phyloP scores from a whole-genome alignment of 1,139 yeast species.

The Hyphopichia wangnamkhiaoensis region DNA sequence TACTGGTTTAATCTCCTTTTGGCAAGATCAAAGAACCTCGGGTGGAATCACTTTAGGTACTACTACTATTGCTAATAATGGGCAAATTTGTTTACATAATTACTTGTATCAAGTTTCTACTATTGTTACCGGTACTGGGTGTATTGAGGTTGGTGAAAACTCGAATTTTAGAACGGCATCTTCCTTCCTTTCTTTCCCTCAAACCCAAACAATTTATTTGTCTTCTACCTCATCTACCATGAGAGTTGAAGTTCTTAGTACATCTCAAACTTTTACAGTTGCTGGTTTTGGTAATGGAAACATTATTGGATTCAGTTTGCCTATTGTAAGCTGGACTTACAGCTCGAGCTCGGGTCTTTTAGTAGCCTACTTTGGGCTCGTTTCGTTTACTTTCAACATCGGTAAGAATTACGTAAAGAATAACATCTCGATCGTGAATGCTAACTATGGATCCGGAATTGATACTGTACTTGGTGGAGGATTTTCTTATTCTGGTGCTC shows the following conservation, averaged over 20 bases:
- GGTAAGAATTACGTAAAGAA: slow-evolving; percentile 20
- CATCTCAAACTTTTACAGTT: slow-evolving; percentile 24
- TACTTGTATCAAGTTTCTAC: slow-evolving; percentile 26
- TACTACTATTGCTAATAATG: slow-evolving; percentile 24
- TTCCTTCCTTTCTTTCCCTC: slow-evolving; percentile 15
- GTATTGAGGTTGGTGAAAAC: slow-evolving; percentile 23
- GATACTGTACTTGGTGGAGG: slow-evolving; percentile 13
- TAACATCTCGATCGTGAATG: slow-evolving; percentile 14
- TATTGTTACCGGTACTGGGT: slow-evolving; percentile 27
- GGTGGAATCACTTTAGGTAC: slow-evolving; percentile 15
- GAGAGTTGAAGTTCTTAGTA: slow-evolving; percentile 19
- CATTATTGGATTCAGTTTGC: slow-evolving; percentile 20
- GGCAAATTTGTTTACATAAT: slow-evolving; percentile 31
- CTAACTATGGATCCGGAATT: slow-evolving; percentile 13
- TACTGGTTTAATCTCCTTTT: slow-evolving; percentile 27
- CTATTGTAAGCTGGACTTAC: slow-evolving; percentile 16
- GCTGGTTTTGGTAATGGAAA: slow-evolving; percentile 36
- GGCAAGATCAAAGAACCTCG: slow-evolving; percentile 18
- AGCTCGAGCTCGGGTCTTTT: slow-evolving; percentile 19
- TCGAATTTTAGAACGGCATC: slow-evolving; percentile 21
- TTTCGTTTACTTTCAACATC: slow-evolving; percentile 15
- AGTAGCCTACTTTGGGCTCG: slow-evolving; percentile 9
- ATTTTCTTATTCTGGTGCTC: slow-evolving; percentile 16
- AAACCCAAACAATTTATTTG: slow-evolving; percentile 25
- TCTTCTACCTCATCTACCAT: slow-evolving; percentile 18